Conservation (phyloP, 2,329 filamentous ascomycete genomes). For the Oidium heveae region DNA sequence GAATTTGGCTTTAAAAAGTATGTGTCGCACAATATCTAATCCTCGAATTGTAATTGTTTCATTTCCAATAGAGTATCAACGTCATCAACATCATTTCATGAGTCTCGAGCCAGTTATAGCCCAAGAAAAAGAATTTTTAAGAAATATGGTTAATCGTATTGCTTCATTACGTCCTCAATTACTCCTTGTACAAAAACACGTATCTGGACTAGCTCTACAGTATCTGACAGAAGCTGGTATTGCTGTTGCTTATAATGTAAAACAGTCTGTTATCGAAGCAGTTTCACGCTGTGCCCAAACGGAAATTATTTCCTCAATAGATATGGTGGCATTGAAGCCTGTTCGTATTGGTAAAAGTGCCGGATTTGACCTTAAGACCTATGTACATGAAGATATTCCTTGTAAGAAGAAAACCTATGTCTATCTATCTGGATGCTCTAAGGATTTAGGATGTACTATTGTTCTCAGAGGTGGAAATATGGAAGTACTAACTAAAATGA, state of each 20-base stretch:
- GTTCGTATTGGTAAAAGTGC: slow-evolving; percentile 57
- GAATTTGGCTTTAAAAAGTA: slow-evolving; percentile 85
- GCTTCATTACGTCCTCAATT: slow-evolving; percentile 64
- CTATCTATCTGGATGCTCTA: slow-evolving; percentile 73
- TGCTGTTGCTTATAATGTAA: slow-evolving; percentile 88
- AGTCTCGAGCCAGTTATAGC: slow-evolving; percentile 90
- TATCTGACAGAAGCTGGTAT: slow-evolving; percentile 75
- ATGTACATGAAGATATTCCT: slow-evolving; percentile 49
- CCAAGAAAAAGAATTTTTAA: slow-evolving; percentile 82
- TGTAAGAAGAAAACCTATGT: slow-evolving; percentile 84
- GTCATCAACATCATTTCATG: slow-evolving; percentile 89
- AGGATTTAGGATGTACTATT: slow-evolving; percentile 83
- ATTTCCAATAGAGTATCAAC: slow-evolving; percentile 86
- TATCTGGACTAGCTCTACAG: slow-evolving; percentile 74
- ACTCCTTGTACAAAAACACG: slow-evolving; percentile 74
- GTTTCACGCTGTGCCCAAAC: slow-evolving; percentile 83
- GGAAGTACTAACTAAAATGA: slow-evolving; percentile 48
- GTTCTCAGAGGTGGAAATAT: slow-evolving; percentile 62
- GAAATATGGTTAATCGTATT: slow-evolving; percentile 79
- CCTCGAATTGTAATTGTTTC: slow-evolving; percentile 82
- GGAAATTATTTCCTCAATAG: slow-evolving; percentile 77
- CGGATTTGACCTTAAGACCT: slow-evolving; percentile 89
- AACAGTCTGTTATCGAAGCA: slow-evolving; percentile 82
- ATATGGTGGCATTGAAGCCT: slow-evolving; percentile 58
- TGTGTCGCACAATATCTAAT: slow-evolving; percentile 63